Percentiles rank a stretch among this genome's conserved stretches.
Conservation (phyloP, 106 monocot species). For the Agapanthus africanus region DNA sequence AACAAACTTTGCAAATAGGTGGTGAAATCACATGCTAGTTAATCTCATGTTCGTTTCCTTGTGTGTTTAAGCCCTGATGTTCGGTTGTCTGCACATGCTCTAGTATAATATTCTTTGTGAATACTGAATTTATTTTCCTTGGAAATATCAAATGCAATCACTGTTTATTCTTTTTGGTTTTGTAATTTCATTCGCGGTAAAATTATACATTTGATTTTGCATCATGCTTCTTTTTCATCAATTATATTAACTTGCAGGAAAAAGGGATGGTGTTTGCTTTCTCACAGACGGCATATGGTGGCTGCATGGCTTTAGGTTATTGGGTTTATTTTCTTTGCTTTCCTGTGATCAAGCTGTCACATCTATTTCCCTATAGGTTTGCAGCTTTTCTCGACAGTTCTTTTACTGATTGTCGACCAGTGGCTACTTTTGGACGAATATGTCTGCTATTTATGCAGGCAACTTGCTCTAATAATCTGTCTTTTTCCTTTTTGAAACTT, state of each 20-base stretch:
- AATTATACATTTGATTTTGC: not conserved
- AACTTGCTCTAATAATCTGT: not conserved
- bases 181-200: not conserved
- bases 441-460: not conserved
- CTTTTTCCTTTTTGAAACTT: not conserved
- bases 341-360: constrained; percentile 15
- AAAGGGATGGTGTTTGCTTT: constrained; percentile 71
- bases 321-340: constrained; percentile 76
- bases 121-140: not conserved
- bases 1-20: not conserved
- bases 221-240: constrained; percentile 1
- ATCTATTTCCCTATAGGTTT: constrained; percentile 75
- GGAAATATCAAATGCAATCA: not conserved
- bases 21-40: not conserved
- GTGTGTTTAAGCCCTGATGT: not conserved
- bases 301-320: constrained; percentile 61
- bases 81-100: not conserved
- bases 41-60: not conserved
- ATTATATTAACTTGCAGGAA: constrained; percentile 39
- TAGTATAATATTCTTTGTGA: not conserved
- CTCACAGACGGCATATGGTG: constrained; percentile 81
- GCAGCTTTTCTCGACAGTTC: not conserved
- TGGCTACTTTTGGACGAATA: not conserved
- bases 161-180: not conserved
- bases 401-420: not conserved